A percentile compares a stretch with the other conserved stretches of the same genome.
These are phyloP conservation scores for Populus simonii DNA, from an alignment of 345 rosid species.

Conservation along the genomic window DNA sequence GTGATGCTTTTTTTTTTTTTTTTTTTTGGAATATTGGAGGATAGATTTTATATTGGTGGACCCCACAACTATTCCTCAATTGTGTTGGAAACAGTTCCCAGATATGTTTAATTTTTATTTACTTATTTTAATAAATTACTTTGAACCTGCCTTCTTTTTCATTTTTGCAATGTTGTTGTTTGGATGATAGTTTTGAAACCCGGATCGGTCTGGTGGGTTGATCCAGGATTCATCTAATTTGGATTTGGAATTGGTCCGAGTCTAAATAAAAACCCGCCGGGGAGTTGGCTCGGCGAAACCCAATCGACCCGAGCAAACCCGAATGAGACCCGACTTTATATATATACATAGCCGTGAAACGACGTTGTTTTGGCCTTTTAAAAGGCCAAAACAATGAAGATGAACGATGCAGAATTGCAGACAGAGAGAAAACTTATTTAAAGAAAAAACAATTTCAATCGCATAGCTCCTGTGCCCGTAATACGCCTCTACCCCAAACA, in stretches of 20 bases:
- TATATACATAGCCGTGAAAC: too few species aligned
- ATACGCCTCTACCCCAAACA: slow-evolving; percentile 50
- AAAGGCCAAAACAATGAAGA: fast-evolving
- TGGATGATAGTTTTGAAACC: too few species aligned
- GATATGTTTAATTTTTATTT: background rate
- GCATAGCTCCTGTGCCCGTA: slow-evolving; percentile 60
- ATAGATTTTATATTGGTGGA: background rate
- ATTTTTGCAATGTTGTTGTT: too few species aligned
- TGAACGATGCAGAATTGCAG: fast-evolving
- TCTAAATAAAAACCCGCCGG: fast-evolving
- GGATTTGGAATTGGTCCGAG: fast-evolving
- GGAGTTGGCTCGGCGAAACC: too few species aligned
- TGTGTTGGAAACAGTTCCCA: background rate
- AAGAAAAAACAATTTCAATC: slow-evolving; percentile 28
- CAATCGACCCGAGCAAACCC: fast-evolving
- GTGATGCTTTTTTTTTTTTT: background rate
- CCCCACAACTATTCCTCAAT: background rate
- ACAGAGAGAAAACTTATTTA: too few species aligned
- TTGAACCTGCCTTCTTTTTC: too few species aligned
- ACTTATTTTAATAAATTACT: too few species aligned
- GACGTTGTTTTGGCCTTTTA: fast-evolving
- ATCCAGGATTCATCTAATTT: fast-evolving
- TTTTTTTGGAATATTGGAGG: background rate
- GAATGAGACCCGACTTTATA: too few species aligned
- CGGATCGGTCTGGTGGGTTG: too few species aligned